These are phyloP conservation scores for Colletotrichum incanum DNA, from an alignment of 2,329 filamentous ascomycete genomes.

Conservation along the genomic window DNA sequence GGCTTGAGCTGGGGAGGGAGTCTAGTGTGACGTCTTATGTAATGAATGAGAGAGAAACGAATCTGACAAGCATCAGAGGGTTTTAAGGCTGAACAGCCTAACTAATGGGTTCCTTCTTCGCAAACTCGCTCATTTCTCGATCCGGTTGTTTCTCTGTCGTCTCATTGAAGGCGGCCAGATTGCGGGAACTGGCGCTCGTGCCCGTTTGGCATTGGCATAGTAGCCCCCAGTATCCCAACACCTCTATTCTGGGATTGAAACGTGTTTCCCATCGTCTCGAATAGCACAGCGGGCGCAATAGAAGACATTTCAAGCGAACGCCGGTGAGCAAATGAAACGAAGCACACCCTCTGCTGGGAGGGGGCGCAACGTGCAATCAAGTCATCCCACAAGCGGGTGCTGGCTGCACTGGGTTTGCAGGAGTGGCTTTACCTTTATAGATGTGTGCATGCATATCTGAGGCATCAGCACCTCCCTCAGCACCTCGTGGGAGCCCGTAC, in stretches of 20 bases:
- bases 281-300: background rate
- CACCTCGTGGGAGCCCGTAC: background rate
- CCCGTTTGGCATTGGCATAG: background rate
- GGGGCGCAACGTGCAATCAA: background rate
- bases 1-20: slow-evolving; percentile 14
- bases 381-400: background rate
- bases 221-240: background rate
- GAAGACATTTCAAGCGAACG: background rate
- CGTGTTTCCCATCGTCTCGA: background rate
- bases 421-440: background rate
- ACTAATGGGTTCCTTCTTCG: background rate
- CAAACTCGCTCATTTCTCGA: background rate
- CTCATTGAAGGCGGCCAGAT: background rate
- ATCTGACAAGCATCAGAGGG: background rate
- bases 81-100: background rate
- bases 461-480: background rate
- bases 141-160: background rate
- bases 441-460: background rate
- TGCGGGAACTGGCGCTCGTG: background rate
- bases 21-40: slow-evolving; percentile 23
- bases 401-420: background rate
- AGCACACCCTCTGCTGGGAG: background rate
- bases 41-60: slow-evolving; percentile 16
- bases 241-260: background rate
- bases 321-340: background rate